Evolutionary conservation across 345 rosid genomes (phyloP).

Genomic region (Eucalyptus cladocalyx): DNA sequence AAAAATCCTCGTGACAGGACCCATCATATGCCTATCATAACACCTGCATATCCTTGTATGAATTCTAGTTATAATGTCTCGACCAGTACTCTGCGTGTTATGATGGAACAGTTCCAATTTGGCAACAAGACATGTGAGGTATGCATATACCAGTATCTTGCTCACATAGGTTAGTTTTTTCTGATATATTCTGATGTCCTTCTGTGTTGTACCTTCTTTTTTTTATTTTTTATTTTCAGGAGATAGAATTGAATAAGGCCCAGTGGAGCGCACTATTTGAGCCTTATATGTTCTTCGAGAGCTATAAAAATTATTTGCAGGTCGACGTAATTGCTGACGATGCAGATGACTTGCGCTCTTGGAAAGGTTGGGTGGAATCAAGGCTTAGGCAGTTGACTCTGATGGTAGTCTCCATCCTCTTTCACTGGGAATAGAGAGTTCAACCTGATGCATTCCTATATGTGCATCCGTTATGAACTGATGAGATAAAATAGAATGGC

Average conservation of each 20-base stretch:
- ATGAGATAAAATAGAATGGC: not conserved
- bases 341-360: conserved; percentile 47
- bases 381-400: conserved; percentile 55
- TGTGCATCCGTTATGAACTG: not conserved
- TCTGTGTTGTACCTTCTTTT: not conserved
- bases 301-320: conserved; percentile 62
- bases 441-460: not conserved
- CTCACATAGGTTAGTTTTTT: not conserved
- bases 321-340: conserved; percentile 49
- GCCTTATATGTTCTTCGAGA: conserved; percentile 53
- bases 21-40: conserved; percentile 68
- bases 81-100: conserved; percentile 51
- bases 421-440: not conserved
- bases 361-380: conserved; percentile 85
- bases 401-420: conserved; percentile 26
- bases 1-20: conserved; percentile 50
- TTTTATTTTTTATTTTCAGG: conserved; percentile 19
- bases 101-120: conserved; percentile 57
- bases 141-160: not conserved
- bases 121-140: conserved; percentile 65
- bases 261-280: conserved; percentile 53
- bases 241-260: conserved; percentile 42
- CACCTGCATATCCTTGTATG: conserved; percentile 74
- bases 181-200: not conserved
- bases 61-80: conserved; percentile 78